Evolutionary conservation across 805 yeast genomes (phyloP), one percentile per base, ranked within the genome.

Genomic region (Candida broadrunensis): DNA sequence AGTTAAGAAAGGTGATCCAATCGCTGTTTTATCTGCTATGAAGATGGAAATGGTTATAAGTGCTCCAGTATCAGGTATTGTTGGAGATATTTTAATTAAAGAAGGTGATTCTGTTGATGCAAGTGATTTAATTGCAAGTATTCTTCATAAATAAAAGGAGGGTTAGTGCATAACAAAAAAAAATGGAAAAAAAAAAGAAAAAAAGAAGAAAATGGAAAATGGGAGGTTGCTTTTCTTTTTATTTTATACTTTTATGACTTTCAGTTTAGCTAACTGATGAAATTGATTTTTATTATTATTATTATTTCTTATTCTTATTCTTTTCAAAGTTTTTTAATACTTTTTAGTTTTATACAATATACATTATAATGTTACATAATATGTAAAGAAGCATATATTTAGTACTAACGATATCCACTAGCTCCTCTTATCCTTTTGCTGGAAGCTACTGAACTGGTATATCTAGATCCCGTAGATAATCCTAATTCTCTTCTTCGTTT

Each of bases 41-140:
- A 91, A 91, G 80, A 91, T 91, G 99, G 99, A 93, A 74, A 93
- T 93, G 97, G 95, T 93, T 38, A 90, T 91, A 55, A 80, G 88
- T 62, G 91, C 99, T 17, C 95, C 95, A 41, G 85, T 81, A 44
- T 76, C 83, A 44, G 99, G 99, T 63, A 80, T 77, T 60, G 80
- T 93, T 47, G 82, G 84, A 36, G 88, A 84, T 17, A 77, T 93
- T 16, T 63, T 75, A 36, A 85, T 88, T 49, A 83, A 83, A 65
- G 95, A 88, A 61, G 96, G 96, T 54, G 99, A 93, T 58, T 83
- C 91, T 38, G 97, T 93, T 36, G 99, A 90, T 57, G 96, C 97
- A 40, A 83, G 85, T 49, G 99, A 93, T 63, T 73, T 93, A 65
- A 73, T 95, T 50, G 58, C 74, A 24, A 58, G 59, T 37, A 60